phyloP scores from a whole-genome alignment of 345 rosid species.

The Theobroma cacao region DNA sequence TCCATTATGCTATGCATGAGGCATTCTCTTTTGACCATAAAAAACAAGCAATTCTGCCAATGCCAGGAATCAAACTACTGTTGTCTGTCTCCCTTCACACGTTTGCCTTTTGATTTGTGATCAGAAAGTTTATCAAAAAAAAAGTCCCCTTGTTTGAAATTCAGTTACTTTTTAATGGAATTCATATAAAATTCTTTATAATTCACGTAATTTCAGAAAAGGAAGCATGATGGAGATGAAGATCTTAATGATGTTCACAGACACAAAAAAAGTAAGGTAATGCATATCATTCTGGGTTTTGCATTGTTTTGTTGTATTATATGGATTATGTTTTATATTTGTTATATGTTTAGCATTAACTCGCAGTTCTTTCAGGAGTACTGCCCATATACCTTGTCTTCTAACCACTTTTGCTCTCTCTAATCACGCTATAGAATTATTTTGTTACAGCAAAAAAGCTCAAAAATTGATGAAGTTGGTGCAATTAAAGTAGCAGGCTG shows the following conservation, averaged over 20 bases:
- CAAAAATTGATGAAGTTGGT: slow-evolving; percentile 87
- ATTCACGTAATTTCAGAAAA: slow-evolving; percentile 59
- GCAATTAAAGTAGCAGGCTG: slow-evolving; percentile 88
- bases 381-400: not conserved
- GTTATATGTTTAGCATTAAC: not conserved
- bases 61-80: not conserved
- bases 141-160: not conserved
- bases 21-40: not conserved
- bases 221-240: slow-evolving; percentile 95
- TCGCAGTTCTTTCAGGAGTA: slow-evolving; percentile 8
- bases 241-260: slow-evolving; percentile 74
- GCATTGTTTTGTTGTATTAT: not conserved
- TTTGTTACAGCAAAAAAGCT: slow-evolving; percentile 79
- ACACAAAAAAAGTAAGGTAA: slow-evolving; percentile 97
- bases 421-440: slow-evolving; percentile 19
- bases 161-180: not conserved
- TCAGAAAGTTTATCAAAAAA: not conserved
- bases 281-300: slow-evolving; percentile 5
- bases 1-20: not conserved
- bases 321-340: not conserved
- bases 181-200: not conserved
- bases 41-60: not conserved
- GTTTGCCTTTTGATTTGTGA: not conserved
- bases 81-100: not conserved
- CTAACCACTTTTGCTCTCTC: not conserved